Percentiles rank a stretch among this genome's conserved stretches.
phyloP scores from a whole-genome alignment of 352 stramenopile species.

The Phytophthora citricola region DNA sequence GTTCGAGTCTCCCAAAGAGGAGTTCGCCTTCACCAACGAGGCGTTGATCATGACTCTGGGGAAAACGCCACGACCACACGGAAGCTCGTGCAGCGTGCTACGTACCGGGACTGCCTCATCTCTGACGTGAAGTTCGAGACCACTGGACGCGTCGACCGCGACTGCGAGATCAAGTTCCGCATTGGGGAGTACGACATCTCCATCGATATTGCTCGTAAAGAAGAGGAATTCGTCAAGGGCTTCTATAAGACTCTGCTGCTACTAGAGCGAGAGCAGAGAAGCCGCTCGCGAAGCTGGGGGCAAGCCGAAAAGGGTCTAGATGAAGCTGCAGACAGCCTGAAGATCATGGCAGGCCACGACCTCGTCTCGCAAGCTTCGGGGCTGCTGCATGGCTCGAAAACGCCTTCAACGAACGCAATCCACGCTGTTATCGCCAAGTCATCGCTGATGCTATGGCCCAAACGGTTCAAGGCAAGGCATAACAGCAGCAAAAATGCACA shows the following conservation, averaged over 20 bases:
- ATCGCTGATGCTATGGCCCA: slow-evolving; percentile 28
- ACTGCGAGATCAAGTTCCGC: slow-evolving; percentile 73
- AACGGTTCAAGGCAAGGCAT: slow-evolving; percentile 30
- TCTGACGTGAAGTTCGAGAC: slow-evolving; percentile 57
- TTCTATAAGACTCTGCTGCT: slow-evolving; percentile 64
- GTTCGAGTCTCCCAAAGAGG: slow-evolving; percentile 64
- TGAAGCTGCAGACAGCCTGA: slow-evolving; percentile 41
- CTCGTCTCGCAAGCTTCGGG: slow-evolving; percentile 36
- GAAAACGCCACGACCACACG: slow-evolving; percentile 54
- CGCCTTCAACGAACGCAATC: slow-evolving; percentile 38
- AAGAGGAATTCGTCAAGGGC: slow-evolving; percentile 48
- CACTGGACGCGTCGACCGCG: slow-evolving; percentile 57
- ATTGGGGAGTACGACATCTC: slow-evolving; percentile 47
- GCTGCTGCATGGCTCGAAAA: slow-evolving; percentile 42
- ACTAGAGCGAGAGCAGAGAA: slow-evolving; percentile 49
- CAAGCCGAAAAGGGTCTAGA: slow-evolving; percentile 40
- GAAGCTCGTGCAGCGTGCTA: slow-evolving; percentile 47
- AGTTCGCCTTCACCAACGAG: slow-evolving; percentile 72
- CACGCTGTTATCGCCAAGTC: slow-evolving; percentile 43
- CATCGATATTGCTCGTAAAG: slow-evolving; percentile 64
- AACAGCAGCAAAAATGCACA: not conserved
- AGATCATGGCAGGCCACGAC: slow-evolving; percentile 33
- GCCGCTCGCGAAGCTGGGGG: slow-evolving; percentile 39
- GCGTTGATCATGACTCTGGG: slow-evolving; percentile 47
- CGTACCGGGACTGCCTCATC: slow-evolving; percentile 49